Conservation (phyloP, 1,139 yeast species). For the Geotrichum histeridarum region DNA sequence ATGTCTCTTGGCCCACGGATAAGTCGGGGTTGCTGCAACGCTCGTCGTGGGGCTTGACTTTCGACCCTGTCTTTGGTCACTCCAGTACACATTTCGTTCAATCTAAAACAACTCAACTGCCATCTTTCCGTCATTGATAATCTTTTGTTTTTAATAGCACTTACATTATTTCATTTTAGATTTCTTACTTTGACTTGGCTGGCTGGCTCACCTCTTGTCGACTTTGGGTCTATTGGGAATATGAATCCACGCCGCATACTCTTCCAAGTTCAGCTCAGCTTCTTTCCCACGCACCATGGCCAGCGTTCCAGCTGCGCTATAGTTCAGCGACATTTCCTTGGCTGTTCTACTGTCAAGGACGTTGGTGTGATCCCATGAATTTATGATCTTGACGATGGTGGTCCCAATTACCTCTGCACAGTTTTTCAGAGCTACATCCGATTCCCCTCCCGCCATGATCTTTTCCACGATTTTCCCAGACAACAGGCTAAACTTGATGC, state of each 20-base stretch:
- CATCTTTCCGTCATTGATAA: no score
- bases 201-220: background rate
- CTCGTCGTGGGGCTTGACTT: no score
- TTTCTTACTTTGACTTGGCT: background rate
- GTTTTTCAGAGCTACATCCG: background rate
- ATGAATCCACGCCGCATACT: background rate
- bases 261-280: background rate
- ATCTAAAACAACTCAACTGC: no score
- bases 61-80: no score
- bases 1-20: no score
- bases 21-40: no score
- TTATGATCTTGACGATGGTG: background rate
- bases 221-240: background rate
- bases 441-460: background rate
- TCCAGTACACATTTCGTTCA: no score
- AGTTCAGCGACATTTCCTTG: background rate
- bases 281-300: background rate
- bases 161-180: background rate
- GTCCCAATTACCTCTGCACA: slow-evolving; percentile 3
- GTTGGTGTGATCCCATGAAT: background rate
- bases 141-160: background rate
- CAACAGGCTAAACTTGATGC: slow-evolving; percentile 5
- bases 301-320: background rate
- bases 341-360: background rate
- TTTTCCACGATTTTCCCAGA: slow-evolving; percentile 3